These are phyloP conservation scores for Aquilaria yunnanensis DNA, from an alignment of 345 rosid species.

Conservation along the genomic window DNA sequence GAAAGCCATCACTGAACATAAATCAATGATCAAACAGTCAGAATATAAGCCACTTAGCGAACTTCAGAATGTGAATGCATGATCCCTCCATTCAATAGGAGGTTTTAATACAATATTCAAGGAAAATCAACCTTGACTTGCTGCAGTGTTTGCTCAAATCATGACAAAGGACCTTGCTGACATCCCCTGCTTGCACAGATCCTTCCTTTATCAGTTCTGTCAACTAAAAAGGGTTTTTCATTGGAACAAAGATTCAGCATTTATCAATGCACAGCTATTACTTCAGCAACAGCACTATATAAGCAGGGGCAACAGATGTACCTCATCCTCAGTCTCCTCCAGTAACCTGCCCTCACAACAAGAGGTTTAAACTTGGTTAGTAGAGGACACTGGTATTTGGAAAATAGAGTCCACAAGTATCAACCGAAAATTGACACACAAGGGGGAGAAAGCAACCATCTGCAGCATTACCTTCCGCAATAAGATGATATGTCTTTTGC, in stretches of 20 bases:
- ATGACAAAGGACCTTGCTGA: slow-evolving; percentile 67
- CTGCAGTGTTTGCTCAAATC: slow-evolving; percentile 74
- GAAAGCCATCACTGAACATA: slow-evolving; percentile 24
- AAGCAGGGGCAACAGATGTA: slow-evolving; percentile 13
- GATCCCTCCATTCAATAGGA: not conserved
- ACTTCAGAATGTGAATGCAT: too few species aligned
- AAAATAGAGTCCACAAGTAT: slow-evolving; percentile 2
- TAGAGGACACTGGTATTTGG: not conserved
- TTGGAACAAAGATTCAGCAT: not conserved
- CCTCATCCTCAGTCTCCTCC: slow-evolving; percentile 96
- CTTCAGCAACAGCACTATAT: not conserved
- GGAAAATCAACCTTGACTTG: slow-evolving; percentile 38
- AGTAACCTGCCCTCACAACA: slow-evolving; percentile 49
- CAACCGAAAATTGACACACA: not conserved
- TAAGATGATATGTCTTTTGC: slow-evolving; percentile 82
- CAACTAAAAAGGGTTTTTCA: slow-evolving; percentile 39
- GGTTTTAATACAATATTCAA: not conserved
- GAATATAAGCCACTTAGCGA: not conserved
- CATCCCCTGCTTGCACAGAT: slow-evolving; percentile 62
- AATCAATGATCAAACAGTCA: not conserved
- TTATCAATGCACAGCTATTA: not conserved
- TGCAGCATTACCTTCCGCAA: slow-evolving; percentile 75
- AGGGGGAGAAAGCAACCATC: slow-evolving; percentile 3
- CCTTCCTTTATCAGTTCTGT: slow-evolving; percentile 71
- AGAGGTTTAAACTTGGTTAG: slow-evolving; percentile 9